Evolutionary conservation across 371 early-diverging fungal species (phyloP).

Genomic region (Mucor lusitanicus): DNA sequence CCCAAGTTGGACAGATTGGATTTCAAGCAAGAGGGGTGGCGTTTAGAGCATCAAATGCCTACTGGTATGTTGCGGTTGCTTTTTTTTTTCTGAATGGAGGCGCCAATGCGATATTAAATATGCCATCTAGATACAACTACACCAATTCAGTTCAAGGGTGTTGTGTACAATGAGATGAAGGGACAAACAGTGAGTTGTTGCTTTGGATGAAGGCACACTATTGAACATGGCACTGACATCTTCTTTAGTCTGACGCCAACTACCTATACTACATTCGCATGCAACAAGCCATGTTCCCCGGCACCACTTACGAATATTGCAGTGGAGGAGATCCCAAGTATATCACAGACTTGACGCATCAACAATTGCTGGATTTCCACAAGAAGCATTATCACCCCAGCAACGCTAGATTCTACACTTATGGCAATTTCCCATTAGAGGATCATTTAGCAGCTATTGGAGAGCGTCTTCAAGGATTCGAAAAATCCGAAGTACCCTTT

Average conservation of each 20-base stretch:
- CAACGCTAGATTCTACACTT: conserved; percentile 88
- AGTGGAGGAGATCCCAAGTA: conserved; percentile 93
- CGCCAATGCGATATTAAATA: not conserved
- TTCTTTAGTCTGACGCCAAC: conserved; percentile 75
- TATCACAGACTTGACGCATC: conserved; percentile 87
- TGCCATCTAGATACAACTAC: conserved; percentile 44
- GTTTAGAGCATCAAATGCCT: conserved; percentile 83
- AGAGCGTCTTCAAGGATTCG: conserved; percentile 47
- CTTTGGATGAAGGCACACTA: not conserved
- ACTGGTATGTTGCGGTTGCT: conserved; percentile 37
- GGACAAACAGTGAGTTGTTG: conserved; percentile 70
- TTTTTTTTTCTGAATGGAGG: not conserved
- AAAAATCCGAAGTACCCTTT: conserved; percentile 37
- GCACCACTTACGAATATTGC: conserved; percentile 78
- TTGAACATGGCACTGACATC: not conserved
- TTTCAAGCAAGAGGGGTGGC: conserved; percentile 95
- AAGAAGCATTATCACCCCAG: conserved; percentile 86
- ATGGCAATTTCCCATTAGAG: conserved; percentile 84
- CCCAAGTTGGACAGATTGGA: conserved; percentile 81
- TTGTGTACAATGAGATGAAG: conserved; percentile 98
- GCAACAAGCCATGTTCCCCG: conserved; percentile 85
- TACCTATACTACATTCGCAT: conserved; percentile 75
- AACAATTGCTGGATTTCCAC: conserved; percentile 83
- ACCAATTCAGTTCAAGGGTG: conserved; percentile 82
- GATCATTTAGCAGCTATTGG: conserved; percentile 74